A percentile compares a stretch with the other conserved stretches of the same genome.
These are phyloP conservation scores for Tuber brumale DNA, from an alignment of 495 filamentous ascomycete species.

Conservation along the genomic window DNA sequence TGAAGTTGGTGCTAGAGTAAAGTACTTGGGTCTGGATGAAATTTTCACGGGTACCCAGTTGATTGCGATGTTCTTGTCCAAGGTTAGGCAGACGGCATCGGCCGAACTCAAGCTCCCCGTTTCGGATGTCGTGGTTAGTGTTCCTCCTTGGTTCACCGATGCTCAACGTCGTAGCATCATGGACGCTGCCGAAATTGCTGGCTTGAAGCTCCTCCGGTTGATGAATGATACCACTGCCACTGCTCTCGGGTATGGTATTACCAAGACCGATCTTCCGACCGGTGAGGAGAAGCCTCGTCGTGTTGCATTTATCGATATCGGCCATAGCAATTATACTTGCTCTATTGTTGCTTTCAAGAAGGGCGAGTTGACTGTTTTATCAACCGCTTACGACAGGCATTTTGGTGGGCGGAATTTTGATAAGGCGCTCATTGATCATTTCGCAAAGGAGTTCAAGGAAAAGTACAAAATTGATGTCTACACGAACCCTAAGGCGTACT, in stretches of 20 bases:
- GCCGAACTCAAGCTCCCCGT: slow-evolving; percentile 87
- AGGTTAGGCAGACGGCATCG: slow-evolving; percentile 80
- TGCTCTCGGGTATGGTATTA: slow-evolving; percentile 95
- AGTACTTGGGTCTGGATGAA: slow-evolving; percentile 90
- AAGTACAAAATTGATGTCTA: slow-evolving; percentile 88
- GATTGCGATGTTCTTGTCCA: slow-evolving; percentile 89
- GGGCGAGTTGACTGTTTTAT: slow-evolving; percentile 89
- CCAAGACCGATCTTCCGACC: slow-evolving; percentile 82
- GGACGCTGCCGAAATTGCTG: slow-evolving; percentile 91
- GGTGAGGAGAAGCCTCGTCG: slow-evolving; percentile 88
- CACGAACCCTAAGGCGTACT: slow-evolving; percentile 77
- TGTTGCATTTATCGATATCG: slow-evolving; percentile 91
- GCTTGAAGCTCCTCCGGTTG: slow-evolving; percentile 82
- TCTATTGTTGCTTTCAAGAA: slow-evolving; percentile 95
- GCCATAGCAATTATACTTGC: slow-evolving; percentile 89
- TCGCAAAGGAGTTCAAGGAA: slow-evolving; percentile 88
- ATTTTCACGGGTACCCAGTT: slow-evolving; percentile 86
- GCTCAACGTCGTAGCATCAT: slow-evolving; percentile 79
- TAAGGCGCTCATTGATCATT: slow-evolving; percentile 85
- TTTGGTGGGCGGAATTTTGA: slow-evolving; percentile 98
- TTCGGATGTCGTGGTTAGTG: slow-evolving; percentile 88
- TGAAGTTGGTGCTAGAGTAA: slow-evolving; percentile 90
- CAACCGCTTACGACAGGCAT: slow-evolving; percentile 89
- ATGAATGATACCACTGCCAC: slow-evolving; percentile 98
- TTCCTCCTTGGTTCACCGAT: slow-evolving; percentile 96